These are phyloP conservation scores for Wallemia mellicola DNA, from an alignment of 1,284 basidiomycete species.

Conservation along the genomic window DNA sequence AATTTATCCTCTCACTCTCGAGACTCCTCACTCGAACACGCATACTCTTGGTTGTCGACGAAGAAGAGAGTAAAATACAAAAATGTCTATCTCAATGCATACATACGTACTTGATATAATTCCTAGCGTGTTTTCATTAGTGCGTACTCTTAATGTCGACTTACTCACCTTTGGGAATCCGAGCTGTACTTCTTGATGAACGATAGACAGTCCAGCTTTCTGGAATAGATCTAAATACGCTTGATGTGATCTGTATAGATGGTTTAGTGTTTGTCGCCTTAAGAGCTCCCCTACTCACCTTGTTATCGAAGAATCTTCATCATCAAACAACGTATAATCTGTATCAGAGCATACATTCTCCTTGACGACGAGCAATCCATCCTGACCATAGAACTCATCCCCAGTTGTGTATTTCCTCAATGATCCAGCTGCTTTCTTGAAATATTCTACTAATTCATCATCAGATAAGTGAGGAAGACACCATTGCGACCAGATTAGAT, in stretches of 20 bases:
- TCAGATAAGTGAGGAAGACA: constrained; percentile 66
- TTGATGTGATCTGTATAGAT: constrained; percentile 32
- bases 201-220: constrained; percentile 31
- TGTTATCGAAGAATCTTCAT: constrained; percentile 61
- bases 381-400: constrained; percentile 10
- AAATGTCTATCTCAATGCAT: neutral
- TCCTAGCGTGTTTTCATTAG: neutral
- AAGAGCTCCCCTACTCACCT: constrained; percentile 26
- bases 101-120: neutral
- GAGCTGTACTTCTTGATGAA: constrained; percentile 29
- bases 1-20: constrained; percentile 49
- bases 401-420: constrained; percentile 19
- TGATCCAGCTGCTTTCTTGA: constrained; percentile 28
- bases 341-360: constrained; percentile 53
- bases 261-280: too few relatives aligned
- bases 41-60: neutral
- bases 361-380: constrained; percentile 4
- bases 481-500: constrained; percentile 84
- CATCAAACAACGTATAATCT: constrained; percentile 38
- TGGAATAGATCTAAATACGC: constrained; percentile 48
- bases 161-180: constrained; percentile 6
- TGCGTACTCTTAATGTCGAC: neutral
- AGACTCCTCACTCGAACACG: constrained; percentile 41
- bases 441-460: constrained; percentile 40
- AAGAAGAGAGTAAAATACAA: neutral